phyloP scores from a whole-genome alignment of 257 asterid species.

The Dorcoceras hygrometricum region DNA sequence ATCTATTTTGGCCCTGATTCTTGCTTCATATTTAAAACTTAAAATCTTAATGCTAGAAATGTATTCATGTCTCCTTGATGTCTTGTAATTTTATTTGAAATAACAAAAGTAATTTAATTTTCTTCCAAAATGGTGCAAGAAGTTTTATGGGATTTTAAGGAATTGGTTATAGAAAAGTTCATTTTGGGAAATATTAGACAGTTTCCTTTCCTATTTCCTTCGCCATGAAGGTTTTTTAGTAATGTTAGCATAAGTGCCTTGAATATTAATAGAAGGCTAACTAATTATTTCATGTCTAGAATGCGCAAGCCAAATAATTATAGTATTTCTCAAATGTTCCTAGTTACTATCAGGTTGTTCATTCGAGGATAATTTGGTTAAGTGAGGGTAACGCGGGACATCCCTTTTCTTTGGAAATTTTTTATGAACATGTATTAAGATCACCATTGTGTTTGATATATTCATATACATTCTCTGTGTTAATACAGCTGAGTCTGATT shows the following conservation, averaged over 20 bases:
- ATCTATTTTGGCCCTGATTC: conserved; percentile 10
- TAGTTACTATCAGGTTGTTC: background rate
- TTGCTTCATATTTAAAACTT: background rate
- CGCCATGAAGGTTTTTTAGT: conserved; percentile 1
- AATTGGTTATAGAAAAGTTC: background rate
- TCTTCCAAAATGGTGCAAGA: background rate
- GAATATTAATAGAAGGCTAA: background rate
- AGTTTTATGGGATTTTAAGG: background rate
- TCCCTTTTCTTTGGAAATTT: background rate
- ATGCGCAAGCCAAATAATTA: background rate
- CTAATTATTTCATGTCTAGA: background rate
- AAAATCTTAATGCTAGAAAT: conserved; percentile 10
- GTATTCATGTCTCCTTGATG: background rate
- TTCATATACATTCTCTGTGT: background rate
- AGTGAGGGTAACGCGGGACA: background rate
- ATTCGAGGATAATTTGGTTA: background rate
- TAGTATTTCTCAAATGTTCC: background rate
- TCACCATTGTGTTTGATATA: background rate
- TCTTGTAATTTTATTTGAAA: too few relatives aligned
- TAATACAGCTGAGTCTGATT: background rate
- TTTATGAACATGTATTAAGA: background rate
- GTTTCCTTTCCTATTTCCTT: background rate
- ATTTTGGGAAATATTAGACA: background rate
- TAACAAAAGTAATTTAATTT: too few relatives aligned
- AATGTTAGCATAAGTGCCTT: conserved; percentile 7